These are phyloP conservation scores for Coprinopsis strossmayeri DNA, from an alignment of 768 basidiomycete genomes.

Conservation along the genomic window DNA sequence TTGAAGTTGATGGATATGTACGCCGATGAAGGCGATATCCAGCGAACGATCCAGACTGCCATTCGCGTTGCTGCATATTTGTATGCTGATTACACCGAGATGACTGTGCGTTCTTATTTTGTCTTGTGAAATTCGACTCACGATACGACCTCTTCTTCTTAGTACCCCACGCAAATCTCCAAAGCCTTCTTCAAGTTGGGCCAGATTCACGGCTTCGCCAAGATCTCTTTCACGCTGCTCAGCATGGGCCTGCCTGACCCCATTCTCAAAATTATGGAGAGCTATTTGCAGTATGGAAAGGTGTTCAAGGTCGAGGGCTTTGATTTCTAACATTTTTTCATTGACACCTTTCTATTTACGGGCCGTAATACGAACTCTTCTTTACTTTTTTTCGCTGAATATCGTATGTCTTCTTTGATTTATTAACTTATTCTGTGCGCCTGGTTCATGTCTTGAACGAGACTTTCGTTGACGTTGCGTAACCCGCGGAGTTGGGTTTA, in stretches of 20 bases:
- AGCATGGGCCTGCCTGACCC: conserved; percentile 92
- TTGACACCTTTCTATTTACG: not conserved
- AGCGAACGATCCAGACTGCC: conserved; percentile 83
- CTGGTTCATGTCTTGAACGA: too few relatives aligned
- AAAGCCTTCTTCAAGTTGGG: conserved; percentile 91
- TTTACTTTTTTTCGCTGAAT: not conserved
- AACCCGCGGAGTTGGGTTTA: too few relatives aligned
- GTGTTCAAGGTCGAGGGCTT: conserved; percentile 84
- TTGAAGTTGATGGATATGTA: conserved; percentile 91
- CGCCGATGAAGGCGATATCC: conserved; percentile 93
- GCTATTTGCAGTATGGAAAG: conserved; percentile 83
- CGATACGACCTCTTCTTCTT: conserved; percentile 7
- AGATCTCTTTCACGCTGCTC: conserved; percentile 87
- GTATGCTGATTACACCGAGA: conserved; percentile 84
- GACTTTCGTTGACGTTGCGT: too few relatives aligned
- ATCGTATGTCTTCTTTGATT: not conserved
- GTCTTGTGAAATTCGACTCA: conserved; percentile 4
- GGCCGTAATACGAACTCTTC: too few relatives aligned
- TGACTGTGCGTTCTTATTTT: conserved; percentile 53
- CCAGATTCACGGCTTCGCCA: conserved; percentile 86
- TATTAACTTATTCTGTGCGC: too few relatives aligned
- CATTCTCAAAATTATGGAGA: conserved; percentile 89
- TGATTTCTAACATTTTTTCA: conserved; percentile 46
- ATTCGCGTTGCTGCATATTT: conserved; percentile 93
- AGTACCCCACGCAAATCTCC: conserved; percentile 91